phyloP scores from a whole-genome alignment of 306 rosid genomes.

The Castanospermum australe region DNA sequence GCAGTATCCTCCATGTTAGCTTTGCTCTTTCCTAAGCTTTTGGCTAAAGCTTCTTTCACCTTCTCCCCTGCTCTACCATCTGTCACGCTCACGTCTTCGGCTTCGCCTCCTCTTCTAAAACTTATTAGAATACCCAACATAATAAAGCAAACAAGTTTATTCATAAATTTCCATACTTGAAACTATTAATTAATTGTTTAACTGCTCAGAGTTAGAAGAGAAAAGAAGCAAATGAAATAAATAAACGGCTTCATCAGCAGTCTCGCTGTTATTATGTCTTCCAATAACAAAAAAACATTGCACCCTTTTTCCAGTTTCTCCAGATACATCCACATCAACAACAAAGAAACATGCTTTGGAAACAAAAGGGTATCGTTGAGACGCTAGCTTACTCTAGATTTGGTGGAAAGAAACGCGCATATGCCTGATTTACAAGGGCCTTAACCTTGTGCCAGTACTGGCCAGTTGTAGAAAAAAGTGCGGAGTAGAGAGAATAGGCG shows the following conservation, averaged over 20 bases:
- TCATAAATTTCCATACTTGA: background rate
- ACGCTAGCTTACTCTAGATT: conserved; percentile 29
- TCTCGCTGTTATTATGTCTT: background rate
- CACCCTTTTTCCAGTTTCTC: no score
- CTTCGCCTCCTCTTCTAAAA: conserved; percentile 31
- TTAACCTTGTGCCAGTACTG: conserved; percentile 16
- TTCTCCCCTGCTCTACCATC: conserved; percentile 19
- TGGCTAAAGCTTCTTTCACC: conserved; percentile 26
- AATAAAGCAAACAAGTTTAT: no score
- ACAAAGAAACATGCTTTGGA: background rate
- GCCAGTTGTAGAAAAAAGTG: background rate
- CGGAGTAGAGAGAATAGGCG: conserved; percentile 18
- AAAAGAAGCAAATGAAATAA: background rate
- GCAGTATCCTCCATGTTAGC: conserved; percentile 27
- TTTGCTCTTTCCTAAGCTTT: conserved; percentile 26
- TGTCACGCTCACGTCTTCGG: background rate
- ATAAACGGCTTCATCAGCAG: no score
- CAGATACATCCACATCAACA: background rate
- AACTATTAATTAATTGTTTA: background rate
- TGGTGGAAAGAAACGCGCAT: conserved; percentile 28
- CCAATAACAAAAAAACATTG: background rate
- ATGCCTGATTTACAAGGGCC: background rate
- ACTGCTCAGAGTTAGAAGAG: background rate
- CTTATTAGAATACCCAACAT: background rate
- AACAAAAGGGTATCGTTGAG: background rate